Percentiles rank a stretch among this genome's conserved stretches.
phyloP scores from a whole-genome alignment of 306 rosid genomes.

The Chamaecrista fasciculata region DNA sequence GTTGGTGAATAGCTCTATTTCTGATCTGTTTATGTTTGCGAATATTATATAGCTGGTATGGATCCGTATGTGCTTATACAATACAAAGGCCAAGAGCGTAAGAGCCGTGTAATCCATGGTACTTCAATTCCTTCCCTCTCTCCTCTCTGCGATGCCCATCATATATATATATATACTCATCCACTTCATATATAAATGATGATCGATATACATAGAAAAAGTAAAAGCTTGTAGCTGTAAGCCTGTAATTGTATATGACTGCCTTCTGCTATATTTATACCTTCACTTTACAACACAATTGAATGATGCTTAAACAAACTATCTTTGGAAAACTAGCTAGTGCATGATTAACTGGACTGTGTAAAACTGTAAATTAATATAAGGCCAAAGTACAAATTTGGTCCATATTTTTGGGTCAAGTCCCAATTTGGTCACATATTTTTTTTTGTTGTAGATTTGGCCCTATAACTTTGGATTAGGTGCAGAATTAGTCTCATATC shows the following conservation, averaged over 20 bases:
- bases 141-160: too few relatives aligned
- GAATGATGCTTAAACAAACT: not conserved
- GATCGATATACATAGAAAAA: too few relatives aligned
- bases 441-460: too few relatives aligned
- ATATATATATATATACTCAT: too few relatives aligned
- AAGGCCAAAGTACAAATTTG: too few relatives aligned
- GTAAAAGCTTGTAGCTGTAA: too few relatives aligned
- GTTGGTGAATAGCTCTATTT: not conserved
- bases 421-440: too few relatives aligned
- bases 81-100: constrained; percentile 74
- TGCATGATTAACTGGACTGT: constrained; percentile 10
- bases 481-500: too few relatives aligned
- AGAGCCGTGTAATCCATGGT: constrained; percentile 71
- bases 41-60: constrained; percentile 43
- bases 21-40: not conserved
- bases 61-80: constrained; percentile 74
- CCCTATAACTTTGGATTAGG: too few relatives aligned
- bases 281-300: not conserved
- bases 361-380: not conserved
- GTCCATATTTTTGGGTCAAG: too few relatives aligned
- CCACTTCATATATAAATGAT: too few relatives aligned
- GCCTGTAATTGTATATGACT: too few relatives aligned
- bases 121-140: constrained; percentile 9
- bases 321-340: not conserved
- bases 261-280: not conserved